Base-by-base conservation (phyloP, 2,329 filamentous ascomycete genomes). In the Alternaria sp. region DNA sequence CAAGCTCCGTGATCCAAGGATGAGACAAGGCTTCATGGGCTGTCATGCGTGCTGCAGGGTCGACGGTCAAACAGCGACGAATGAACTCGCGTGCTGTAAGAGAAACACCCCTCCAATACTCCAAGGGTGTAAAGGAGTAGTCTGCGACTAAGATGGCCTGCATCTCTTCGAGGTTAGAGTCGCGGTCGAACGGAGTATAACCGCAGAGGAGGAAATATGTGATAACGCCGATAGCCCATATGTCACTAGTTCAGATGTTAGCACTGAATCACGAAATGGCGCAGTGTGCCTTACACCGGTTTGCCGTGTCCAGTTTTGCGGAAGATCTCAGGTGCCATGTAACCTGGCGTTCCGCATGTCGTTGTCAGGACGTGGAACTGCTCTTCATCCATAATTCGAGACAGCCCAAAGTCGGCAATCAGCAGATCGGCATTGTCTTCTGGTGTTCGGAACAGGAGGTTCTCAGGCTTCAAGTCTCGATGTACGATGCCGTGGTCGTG, bases 321-420 rank as follows among this genome's bases (percentile, higher is more conserved):
- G 83, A 99, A 99, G 73, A 99, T 99, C 79, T 99, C 95, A 22
- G 95, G 95, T 2, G 95, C 95, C 95, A 99, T 99, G 81, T 99
- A 99, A 49, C 95, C 95, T 4, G 95, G 95, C 1, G 95, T 99
- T 61, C 95, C 95, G 78, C 95, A 99, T 1, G 95, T 99, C 0
- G 95, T 99, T 11, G 95, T 99, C 64, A 99, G 83, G 30, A 98
- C 94, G 77, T 98, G 95, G 80, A 98, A 98, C 77, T 97, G 92
- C 80, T 97, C 93, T 81, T 98, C 95, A 75, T 99, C 95, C 94
- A 99, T 98, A 81, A 99, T 97, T 59, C 95, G 88, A 26, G 91
- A 95, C 51, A 99, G 84, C 9, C 95, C 95, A 79, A 99, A 99
- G 78, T 99, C 95, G 63, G 95, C 95, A 77, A 99, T 99, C 59